A percentile compares a stretch with the other conserved stretches of the same genome.
Evolutionary conservation across 768 basidiomycete species (phyloP).

Genomic region (Tulasnella sp.): DNA sequence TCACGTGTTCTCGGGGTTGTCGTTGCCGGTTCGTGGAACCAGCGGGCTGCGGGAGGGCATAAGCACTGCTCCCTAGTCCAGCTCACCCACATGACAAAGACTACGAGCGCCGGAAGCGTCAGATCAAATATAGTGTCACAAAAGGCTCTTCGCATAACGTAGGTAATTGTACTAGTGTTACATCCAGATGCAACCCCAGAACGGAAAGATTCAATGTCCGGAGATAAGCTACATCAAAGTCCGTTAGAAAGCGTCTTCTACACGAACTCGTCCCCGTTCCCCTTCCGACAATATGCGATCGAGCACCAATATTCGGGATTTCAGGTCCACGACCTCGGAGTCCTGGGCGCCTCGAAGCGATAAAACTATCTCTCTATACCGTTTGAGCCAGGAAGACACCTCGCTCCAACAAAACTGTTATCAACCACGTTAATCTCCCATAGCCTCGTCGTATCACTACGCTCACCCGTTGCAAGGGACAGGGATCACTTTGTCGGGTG

Average conservation of each 20-base stretch:
- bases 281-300: background rate
- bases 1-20: background rate
- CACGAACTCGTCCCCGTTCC: background rate
- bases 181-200: background rate
- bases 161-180: too few relatives aligned
- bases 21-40: background rate
- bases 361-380: background rate
- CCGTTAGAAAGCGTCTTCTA: background rate
- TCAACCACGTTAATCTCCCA: background rate
- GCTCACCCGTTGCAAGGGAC: background rate
- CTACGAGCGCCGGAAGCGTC: background rate
- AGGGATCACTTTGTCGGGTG: background rate
- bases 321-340: background rate
- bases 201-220: background rate
- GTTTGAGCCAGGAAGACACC: background rate
- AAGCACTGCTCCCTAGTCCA: too few relatives aligned
- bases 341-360: background rate
- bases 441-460: background rate
- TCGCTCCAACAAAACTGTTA: background rate
- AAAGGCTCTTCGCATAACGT: too few relatives aligned
- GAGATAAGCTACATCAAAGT: background rate
- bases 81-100: too few relatives aligned
- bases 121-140: background rate
- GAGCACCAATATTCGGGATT: background rate
- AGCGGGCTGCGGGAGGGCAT: too few relatives aligned